Percentiles rank a stretch among this genome's conserved stretches.
phyloP scores from a whole-genome alignment of 1,284 basidiomycete species.

The Cryptococcus floricola region DNA sequence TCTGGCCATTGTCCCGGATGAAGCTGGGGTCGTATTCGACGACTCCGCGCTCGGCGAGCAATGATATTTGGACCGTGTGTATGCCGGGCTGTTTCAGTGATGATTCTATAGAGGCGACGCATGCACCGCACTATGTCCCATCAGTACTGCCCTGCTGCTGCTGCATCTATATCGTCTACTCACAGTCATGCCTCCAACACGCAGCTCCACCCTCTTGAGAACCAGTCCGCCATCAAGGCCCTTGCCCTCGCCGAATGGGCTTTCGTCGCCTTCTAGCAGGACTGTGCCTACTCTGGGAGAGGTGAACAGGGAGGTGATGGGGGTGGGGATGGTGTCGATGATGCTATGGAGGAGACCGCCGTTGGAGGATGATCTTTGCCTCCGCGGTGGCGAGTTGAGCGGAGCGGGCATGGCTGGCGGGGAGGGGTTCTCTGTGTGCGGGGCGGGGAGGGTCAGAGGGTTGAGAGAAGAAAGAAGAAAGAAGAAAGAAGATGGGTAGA shows the following conservation, averaged over 20 bases:
- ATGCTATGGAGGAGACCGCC: constrained; percentile 6
- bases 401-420: constrained; percentile 1
- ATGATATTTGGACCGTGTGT: constrained; percentile 79
- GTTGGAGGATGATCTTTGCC: constrained; percentile 6
- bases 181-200: constrained; percentile 49
- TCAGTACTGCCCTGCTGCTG: constrained; percentile 5
- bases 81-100: constrained; percentile 88
- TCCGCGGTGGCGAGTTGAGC: not conserved
- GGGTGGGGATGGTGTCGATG: constrained; percentile 10
- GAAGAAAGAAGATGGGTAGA: not conserved
- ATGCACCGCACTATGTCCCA: constrained; percentile 49
- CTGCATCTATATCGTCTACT: constrained; percentile 11
- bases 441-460: not conserved
- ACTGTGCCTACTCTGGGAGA: constrained; percentile 13
- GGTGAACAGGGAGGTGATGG: constrained; percentile 19
- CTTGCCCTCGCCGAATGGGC: constrained; percentile 11
- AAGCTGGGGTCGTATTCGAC: constrained; percentile 75
- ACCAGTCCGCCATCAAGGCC: not conserved
- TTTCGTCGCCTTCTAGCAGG: constrained; percentile 13
- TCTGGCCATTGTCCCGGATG: constrained; percentile 29
- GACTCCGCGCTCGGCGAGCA: constrained; percentile 87
- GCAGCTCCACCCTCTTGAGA: constrained; percentile 42
- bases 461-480: not conserved
- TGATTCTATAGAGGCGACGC: constrained; percentile 74
- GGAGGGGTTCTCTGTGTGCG: not conserved